Conservation (phyloP, 1,284 basidiomycete genomes). For the Moesziomyces aphidis region DNA sequence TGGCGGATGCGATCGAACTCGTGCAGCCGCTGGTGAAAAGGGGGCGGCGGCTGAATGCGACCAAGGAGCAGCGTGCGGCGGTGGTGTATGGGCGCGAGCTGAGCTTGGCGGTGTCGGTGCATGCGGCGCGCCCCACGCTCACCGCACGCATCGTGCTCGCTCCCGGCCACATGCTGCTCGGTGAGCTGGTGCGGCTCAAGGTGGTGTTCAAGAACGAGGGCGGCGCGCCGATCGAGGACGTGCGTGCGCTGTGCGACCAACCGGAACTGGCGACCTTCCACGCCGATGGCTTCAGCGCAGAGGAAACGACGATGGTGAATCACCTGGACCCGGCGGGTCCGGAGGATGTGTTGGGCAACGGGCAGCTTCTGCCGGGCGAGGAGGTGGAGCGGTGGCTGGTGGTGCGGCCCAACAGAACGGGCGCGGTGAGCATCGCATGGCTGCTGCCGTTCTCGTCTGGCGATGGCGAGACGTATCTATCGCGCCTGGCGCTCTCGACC, state of each 20-base stretch:
- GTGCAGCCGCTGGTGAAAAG: slow-evolving; percentile 68
- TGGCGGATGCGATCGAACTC: slow-evolving; percentile 69
- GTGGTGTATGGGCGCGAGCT: slow-evolving; percentile 69
- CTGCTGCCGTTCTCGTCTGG: slow-evolving; percentile 24
- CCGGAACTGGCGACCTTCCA: slow-evolving; percentile 21
- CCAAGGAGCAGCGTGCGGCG: slow-evolving; percentile 68
- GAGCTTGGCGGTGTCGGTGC: slow-evolving; percentile 67
- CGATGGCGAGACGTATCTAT: slow-evolving; percentile 30
- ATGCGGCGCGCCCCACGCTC: slow-evolving; percentile 28
- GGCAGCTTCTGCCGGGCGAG: slow-evolving; percentile 22
- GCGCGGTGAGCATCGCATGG: slow-evolving; percentile 21
- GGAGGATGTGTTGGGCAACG: slow-evolving; percentile 3
- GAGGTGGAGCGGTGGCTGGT: slow-evolving; percentile 17
- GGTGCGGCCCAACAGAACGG: slow-evolving; percentile 11
- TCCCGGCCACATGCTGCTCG: slow-evolving; percentile 16
- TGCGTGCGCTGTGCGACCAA: slow-evolving; percentile 33
- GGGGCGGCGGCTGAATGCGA: slow-evolving; percentile 69
- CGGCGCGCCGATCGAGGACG: slow-evolving; percentile 7
- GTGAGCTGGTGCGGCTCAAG: slow-evolving; percentile 15
- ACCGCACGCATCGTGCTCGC: slow-evolving; percentile 15
- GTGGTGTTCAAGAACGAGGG: slow-evolving; percentile 38
- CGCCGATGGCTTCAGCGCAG: slow-evolving; percentile 15
- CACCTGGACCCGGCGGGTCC: slow-evolving; percentile 36
- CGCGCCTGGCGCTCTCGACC: slow-evolving; percentile 24
- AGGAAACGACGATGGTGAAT: slow-evolving; percentile 56